phyloP scores from a whole-genome alignment of 345 rosid genomes.

The Gossypium mustelinum region DNA sequence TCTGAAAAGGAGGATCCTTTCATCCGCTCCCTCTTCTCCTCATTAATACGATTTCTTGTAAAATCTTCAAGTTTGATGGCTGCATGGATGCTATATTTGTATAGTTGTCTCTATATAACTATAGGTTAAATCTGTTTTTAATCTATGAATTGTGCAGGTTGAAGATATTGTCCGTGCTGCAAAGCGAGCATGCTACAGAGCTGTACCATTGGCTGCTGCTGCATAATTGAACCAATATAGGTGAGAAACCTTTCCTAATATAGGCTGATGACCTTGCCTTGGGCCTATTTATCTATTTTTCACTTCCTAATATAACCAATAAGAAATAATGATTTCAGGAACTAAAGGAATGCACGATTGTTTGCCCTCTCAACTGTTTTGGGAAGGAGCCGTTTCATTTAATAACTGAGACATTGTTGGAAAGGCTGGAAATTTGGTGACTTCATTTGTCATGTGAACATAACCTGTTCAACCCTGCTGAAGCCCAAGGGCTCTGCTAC shows the following conservation, averaged over 20 bases:
- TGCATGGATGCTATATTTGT: not conserved
- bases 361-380: slow-evolving; percentile 15
- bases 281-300: not conserved
- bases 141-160: slow-evolving; percentile 29
- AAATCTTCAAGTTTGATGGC: not conserved
- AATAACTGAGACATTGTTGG: slow-evolving; percentile 28
- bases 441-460: slow-evolving; percentile 17
- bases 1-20: not conserved
- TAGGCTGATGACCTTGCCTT: slow-evolving; percentile 7
- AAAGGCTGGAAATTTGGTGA: slow-evolving; percentile 16
- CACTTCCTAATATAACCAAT: not conserved
- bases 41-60: no score
- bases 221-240: slow-evolving; percentile 18
- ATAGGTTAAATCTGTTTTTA: not conserved
- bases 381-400: slow-evolving; percentile 18
- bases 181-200: slow-evolving; percentile 59
- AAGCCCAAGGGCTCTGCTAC: slow-evolving; percentile 12
- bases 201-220: slow-evolving; percentile 33
- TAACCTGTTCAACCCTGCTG: slow-evolving; percentile 5
- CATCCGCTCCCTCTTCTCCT: not conserved
- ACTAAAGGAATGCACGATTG: slow-evolving; percentile 8
- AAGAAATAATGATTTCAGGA: slow-evolving; percentile 11
- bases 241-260: not conserved
- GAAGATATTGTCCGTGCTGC: slow-evolving; percentile 63
- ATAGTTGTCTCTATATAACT: not conserved